A percentile compares a stretch with the other conserved stretches of the same genome.
phyloP scores from a whole-genome alignment of 2,329 filamentous ascomycete genomes.

The Bisporella sp. region DNA sequence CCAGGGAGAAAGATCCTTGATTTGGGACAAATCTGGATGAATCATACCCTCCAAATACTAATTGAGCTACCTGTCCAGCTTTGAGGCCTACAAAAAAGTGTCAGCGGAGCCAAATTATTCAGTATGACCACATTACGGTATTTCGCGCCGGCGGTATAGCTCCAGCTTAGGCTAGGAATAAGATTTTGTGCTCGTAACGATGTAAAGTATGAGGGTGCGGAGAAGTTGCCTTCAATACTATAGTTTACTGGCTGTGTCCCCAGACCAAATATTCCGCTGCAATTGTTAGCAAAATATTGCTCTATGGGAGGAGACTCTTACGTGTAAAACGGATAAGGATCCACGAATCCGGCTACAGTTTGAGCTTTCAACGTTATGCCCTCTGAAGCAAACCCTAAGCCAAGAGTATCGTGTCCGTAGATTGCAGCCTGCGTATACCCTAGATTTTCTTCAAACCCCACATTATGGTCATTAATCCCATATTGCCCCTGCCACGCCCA shows the following conservation, averaged over 20 bases:
- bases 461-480: constrained; percentile 29
- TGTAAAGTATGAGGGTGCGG: constrained; percentile 29
- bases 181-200: constrained; percentile 28
- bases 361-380: constrained; percentile 19
- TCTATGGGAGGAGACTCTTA: constrained; percentile 13
- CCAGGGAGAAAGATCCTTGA: constrained; percentile 31
- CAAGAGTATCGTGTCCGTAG: constrained; percentile 15
- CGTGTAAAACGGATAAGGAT: constrained; percentile 31
- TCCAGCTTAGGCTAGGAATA: constrained; percentile 35
- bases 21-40: constrained; percentile 31
- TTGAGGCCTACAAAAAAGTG: constrained; percentile 9
- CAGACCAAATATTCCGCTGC: constrained; percentile 33
- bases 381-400: constrained; percentile 11
- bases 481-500: constrained; percentile 38
- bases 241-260: constrained; percentile 33
- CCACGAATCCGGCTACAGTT: constrained; percentile 22
- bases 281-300: constrained; percentile 2
- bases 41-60: constrained; percentile 35
- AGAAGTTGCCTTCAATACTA: constrained; percentile 27
- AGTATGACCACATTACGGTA: constrained; percentile 36
- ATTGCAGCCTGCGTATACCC: constrained; percentile 26
- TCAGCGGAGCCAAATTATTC: too few species aligned
- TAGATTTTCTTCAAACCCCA: constrained; percentile 33
- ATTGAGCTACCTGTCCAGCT: constrained; percentile 29
- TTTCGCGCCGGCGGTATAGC: constrained; percentile 63